Conservation (phyloP, 345 rosid species). For the Camelina hispida region DNA sequence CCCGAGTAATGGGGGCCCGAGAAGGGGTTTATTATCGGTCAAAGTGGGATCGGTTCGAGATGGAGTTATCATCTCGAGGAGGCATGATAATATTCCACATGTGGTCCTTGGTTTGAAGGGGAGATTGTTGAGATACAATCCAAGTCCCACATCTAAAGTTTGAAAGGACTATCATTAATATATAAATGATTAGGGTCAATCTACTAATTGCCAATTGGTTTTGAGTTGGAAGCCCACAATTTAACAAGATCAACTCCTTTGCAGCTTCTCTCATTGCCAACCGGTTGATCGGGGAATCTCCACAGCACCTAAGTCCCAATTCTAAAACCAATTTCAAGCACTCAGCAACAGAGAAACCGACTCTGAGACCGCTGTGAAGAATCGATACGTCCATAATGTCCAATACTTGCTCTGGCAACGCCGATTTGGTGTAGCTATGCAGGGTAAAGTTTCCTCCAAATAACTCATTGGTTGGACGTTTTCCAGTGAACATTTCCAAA, state of each 20-base stretch:
- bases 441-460: conserved; percentile 36
- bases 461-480: conserved; percentile 35
- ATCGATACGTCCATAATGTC: conserved; percentile 29
- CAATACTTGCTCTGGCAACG: conserved; percentile 5
- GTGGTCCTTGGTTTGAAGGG: no score
- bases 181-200: no score
- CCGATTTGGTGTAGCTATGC: conserved; percentile 14
- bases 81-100: no score
- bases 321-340: conserved; percentile 15
- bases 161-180: no score
- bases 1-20: no score
- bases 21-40: no score
- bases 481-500: conserved; percentile 16
- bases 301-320: conserved; percentile 39
- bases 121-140: no score
- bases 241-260: conserved; percentile 24
- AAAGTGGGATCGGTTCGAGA: no score
- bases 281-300: conserved; percentile 27
- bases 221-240: no score
- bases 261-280: conserved; percentile 31
- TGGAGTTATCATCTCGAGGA: no score
- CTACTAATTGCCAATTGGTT: no score
- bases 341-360: background rate
- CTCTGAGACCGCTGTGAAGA: background rate
- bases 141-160: no score